These are phyloP conservation scores for Penicillium oxalicum DNA, from an alignment of 2,329 filamentous ascomycete genomes.

Conservation along the genomic window DNA sequence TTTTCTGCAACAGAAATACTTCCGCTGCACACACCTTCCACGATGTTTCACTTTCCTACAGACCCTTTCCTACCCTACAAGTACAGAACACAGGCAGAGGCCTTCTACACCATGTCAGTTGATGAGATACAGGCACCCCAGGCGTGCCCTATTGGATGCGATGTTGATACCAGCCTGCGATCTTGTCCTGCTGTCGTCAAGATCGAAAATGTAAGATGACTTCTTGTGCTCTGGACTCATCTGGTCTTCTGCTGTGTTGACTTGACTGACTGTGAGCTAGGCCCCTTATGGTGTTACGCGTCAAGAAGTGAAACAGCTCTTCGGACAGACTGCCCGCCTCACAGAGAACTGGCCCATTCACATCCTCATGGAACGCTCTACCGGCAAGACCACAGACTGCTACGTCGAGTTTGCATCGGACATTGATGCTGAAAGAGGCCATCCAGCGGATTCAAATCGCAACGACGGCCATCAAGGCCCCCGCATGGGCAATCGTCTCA, in stretches of 20 bases:
- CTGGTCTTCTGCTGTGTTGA: neutral
- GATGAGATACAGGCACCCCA: neutral
- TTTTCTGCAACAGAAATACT: too few species aligned
- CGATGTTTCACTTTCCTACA: too few species aligned
- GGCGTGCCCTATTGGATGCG: constrained; percentile 1
- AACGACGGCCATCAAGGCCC: constrained; percentile 34
- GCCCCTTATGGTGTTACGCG: constrained; percentile 49
- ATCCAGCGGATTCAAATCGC: constrained; percentile 34
- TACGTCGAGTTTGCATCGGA: constrained; percentile 43
- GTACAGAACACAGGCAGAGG: neutral
- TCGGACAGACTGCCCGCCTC: constrained; percentile 37
- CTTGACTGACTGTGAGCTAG: constrained; percentile 12
- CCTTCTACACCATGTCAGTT: neutral
- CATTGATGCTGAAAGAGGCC: constrained; percentile 35
- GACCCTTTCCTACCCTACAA: neutral
- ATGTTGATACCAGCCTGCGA: neutral
- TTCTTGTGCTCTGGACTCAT: constrained; percentile 2
- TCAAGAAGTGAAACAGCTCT: constrained; percentile 44
- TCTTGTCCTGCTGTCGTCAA: constrained; percentile 29
- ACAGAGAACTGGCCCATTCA: constrained; percentile 44
- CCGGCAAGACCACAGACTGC: constrained; percentile 52
- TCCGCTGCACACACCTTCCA: too few species aligned
- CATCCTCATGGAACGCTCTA: constrained; percentile 53
- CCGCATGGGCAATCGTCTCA: constrained; percentile 44
- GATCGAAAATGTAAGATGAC: constrained; percentile 31